Percentiles rank a stretch among this genome's conserved stretches.
These are phyloP conservation scores for Trypanosoma platydactyli DNA, from an alignment of 208 protist species.

Conservation along the genomic window DNA sequence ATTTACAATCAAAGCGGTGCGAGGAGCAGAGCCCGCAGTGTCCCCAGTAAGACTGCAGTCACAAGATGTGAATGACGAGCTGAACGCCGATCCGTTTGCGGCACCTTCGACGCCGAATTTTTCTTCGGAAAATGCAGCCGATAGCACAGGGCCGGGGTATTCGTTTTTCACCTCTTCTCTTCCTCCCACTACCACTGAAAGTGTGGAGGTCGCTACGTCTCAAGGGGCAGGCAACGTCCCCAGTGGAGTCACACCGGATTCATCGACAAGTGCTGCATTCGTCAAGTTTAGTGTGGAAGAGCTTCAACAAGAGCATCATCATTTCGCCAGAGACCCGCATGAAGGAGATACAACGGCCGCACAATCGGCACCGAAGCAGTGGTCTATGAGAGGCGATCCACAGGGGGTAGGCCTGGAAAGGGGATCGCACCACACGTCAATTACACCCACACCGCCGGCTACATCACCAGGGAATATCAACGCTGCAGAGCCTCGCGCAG, in stretches of 20 bases:
- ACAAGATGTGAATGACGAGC: conserved; percentile 27
- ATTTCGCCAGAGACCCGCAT: too few relatives aligned
- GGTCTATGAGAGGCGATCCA: background rate
- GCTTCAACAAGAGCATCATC: too few relatives aligned
- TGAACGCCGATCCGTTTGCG: conserved; percentile 25
- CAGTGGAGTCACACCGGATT: too few relatives aligned
- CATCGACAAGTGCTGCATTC: too few relatives aligned
- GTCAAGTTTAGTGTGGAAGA: too few relatives aligned
- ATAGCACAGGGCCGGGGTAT: background rate
- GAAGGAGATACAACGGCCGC: too few relatives aligned
- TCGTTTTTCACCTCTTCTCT: background rate
- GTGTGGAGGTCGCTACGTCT: too few relatives aligned
- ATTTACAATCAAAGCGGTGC: conserved; percentile 41
- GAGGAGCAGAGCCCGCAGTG: background rate
- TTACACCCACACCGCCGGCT: background rate
- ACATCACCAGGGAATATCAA: background rate
- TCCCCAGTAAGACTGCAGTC: background rate
- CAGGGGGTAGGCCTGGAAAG: background rate
- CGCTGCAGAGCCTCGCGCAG: background rate
- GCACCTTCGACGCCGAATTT: background rate
- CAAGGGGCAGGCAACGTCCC: too few relatives aligned
- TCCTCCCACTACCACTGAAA: background rate
- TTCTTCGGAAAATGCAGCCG: background rate
- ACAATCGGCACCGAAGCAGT: background rate
- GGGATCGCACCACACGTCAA: conserved; percentile 17